Evolutionary conservation across 768 basidiomycete species (phyloP), one percentile per base, ranked within the genome.

Genomic region (Trametes cubensis): DNA sequence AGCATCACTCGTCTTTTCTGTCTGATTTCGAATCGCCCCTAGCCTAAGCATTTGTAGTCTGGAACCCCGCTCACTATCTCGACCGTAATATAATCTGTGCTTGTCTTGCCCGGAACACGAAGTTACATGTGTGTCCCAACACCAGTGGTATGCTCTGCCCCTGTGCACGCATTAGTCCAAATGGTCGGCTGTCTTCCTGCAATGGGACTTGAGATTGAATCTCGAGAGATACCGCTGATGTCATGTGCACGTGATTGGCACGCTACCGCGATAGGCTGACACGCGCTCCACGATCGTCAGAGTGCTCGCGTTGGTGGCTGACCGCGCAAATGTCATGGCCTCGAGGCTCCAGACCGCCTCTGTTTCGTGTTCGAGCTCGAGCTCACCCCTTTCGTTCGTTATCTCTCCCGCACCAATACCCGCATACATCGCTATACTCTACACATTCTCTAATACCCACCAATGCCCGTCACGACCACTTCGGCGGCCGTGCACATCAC

Each of bases 401-500:
- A 49, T 18, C 23, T 39, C 14, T 4, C 6, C 25, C 14, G 14
- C 6, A 26, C 41, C 39, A 40, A 11, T 18, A 30, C 40, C 23
- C 23, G 30, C 34, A 50, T 7, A 23, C 42, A 45, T 47, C 13
- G 28, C 13, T 8, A 34, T 61, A 61, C 18, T 11, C 53, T 54
- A 53, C 38, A 10, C 45, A 11, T 53, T 18, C 28, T 18, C 58
- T 53, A 53, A 21, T 53, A 14, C 26, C 11, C 14, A 49, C 10
- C 18, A 44, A 83, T 86, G 84, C 78, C 82, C 23, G 81, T 85
- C 26, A 79, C 78, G 23, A 86, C 84, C 4, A 63, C 77, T 5
- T 80, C 83, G n/a, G 82, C 83, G 6, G 83, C 84, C 0, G 66
- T 79, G 0, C 79, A 84, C 69, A 85, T 85, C 50, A 76, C 82